Conservation (phyloP, 495 filamentous ascomycete genomes). For the Viridothelium virens region DNA sequence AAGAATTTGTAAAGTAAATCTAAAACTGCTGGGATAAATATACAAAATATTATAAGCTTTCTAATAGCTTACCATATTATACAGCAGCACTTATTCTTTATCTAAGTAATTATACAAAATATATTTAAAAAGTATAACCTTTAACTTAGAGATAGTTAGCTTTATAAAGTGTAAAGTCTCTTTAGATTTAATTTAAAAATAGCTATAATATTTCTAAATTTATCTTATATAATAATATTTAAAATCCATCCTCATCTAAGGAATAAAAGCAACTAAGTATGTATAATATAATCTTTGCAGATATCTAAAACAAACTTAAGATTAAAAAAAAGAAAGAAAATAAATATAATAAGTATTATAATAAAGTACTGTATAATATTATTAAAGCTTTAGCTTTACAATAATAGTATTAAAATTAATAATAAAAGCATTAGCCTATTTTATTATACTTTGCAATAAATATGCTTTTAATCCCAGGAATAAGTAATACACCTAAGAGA, state of each 20-base stretch:
- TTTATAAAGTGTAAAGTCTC: neutral
- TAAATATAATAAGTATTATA: slow-evolving; percentile 6
- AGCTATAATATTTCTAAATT: neutral
- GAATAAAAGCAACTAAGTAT: neutral
- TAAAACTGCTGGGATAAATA: slow-evolving; percentile 4
- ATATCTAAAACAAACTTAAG: neutral
- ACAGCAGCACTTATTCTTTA: slow-evolving; percentile 12
- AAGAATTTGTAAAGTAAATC: slow-evolving; percentile 1
- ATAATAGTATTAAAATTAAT: slow-evolving; percentile 8
- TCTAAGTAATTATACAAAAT: neutral
- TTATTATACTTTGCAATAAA: slow-evolving; percentile 20
- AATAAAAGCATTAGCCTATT: slow-evolving; percentile 9
- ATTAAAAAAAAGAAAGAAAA: neutral
- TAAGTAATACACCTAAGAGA: slow-evolving; percentile 17
- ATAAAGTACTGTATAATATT: slow-evolving; percentile 1
- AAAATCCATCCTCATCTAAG: neutral
- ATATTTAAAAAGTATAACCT: neutral
- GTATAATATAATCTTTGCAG: neutral
- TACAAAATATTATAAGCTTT: neutral
- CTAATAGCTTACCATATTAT: slow-evolving; percentile 3
- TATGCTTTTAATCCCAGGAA: slow-evolving; percentile 23
- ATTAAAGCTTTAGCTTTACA: neutral
- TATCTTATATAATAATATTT: neutral
- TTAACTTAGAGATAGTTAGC: neutral
- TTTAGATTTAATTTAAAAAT: neutral